Base-by-base conservation (phyloP, 306 rosid genomes). In the Pachyrhizus erosus region DNA sequence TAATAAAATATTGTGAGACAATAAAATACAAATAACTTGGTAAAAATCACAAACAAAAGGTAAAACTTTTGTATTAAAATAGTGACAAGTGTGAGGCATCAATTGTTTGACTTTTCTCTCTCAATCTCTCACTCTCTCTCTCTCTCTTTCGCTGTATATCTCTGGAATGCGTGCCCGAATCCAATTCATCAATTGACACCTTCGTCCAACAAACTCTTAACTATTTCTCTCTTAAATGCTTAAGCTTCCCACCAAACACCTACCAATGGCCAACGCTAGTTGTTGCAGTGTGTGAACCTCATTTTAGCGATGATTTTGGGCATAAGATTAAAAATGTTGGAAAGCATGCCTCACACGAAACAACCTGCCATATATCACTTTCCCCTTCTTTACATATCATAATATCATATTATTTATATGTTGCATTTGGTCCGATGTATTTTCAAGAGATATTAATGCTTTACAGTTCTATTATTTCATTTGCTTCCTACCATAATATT, bases 181-280 rank as follows among this genome's bases (percentile, higher is more conserved):
- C 13, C 24, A 51, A 51, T 17, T 49, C 8, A 49, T 42, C 14
- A 70, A 37, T 57, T 20, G 33, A 39, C 31, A 20, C 5, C 31
- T 70, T 61, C 61, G 12, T 17, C 79, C 80, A 87, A 85, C 87
- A 29, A 80, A 80, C 81, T 45, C 11, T 2, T 39, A 52, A 67
- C 84, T 70, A 49, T 67, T 58, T 23, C 46, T 42, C 9, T 67
- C 73, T 66, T 80, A 3, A 78, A 82, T 73, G 70, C 75, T 1
- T 14, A 72, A 65, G 20, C 88, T 66, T 87, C 81, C 83, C 87
- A 87, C 89, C 86, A 77, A 80, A 77, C 29, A 70, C 80, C 87
- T 18, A 78, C 70, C 75, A 18, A 55, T 26, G 66, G 51, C 40
- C 77, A 51, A 51, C 12, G 26, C 27, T 9, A 15, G 20, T 48